Conservation (phyloP, 495 filamentous ascomycete genomes). For the Chaetomidium leptoderma region DNA sequence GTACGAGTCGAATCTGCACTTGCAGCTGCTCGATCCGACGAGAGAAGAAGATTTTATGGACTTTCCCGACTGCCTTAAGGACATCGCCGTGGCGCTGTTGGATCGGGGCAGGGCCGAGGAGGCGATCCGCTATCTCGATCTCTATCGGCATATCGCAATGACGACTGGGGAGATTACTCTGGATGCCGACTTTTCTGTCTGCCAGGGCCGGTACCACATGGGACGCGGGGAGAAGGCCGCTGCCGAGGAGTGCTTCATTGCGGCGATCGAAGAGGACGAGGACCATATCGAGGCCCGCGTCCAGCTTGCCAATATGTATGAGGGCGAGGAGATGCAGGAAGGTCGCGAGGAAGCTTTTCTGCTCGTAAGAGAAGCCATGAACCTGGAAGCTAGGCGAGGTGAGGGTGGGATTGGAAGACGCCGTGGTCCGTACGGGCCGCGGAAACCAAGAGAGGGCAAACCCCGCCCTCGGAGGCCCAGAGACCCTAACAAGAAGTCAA, state of each 20-base stretch:
- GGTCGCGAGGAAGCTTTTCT: conserved; percentile 59
- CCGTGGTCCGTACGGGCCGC: conserved; percentile 23
- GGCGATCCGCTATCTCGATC: conserved; percentile 70
- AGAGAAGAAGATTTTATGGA: conserved; percentile 51
- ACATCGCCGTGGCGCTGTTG: conserved; percentile 65
- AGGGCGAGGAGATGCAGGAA: conserved; percentile 60
- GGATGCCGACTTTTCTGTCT: conserved; percentile 61
- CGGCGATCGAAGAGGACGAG: conserved; percentile 63
- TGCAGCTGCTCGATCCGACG: conserved; percentile 56
- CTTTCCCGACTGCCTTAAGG: conserved; percentile 72
- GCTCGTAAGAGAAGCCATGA: conserved; percentile 66
- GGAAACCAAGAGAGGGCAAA: conserved; percentile 17
- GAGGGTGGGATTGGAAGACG: conserved; percentile 25
- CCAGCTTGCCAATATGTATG: conserved; percentile 74
- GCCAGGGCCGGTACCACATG: conserved; percentile 69
- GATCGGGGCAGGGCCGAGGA: conserved; percentile 52
- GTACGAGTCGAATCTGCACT: conserved; percentile 62
- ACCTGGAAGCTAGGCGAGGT: conserved; percentile 47
- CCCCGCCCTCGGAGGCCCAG: conserved; percentile 13
- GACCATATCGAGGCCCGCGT: conserved; percentile 64
- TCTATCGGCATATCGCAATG: conserved; percentile 55
- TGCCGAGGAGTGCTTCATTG: conserved; percentile 70
- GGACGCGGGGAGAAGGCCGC: conserved; percentile 56
- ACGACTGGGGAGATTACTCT: conserved; percentile 50
- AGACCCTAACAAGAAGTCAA: conserved; percentile 26